Base-by-base conservation (phyloP, 805 yeast species). In the Jamesozyma jinghongensis region DNA sequence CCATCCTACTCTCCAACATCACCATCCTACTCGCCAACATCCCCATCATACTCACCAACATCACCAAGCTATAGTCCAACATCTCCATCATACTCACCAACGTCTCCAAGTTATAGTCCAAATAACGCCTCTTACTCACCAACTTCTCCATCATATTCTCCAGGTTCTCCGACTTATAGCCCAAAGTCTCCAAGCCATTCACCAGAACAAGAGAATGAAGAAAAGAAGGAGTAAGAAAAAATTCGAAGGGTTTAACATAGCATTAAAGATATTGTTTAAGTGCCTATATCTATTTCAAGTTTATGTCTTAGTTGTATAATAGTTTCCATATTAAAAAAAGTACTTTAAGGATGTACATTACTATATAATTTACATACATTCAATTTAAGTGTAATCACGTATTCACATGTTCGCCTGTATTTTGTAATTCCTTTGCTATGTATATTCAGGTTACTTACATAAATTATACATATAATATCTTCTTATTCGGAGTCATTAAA, bases 11-110 rank as follows among this genome's bases (percentile, higher is more conserved):
- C 76, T 0, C 86, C 85, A 38, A 77, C 84, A 2, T 74, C 81
- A 1, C 88, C 76, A 55, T 62, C 52, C 2, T 87, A 86, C 63
- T 71, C 82, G 1, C 95, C 96, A 40, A 85, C 92, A 1, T 77
- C 85, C 5, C 90, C 92, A 50, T 48, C 63, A 3, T 76, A 76
- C 53, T 62, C 71, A 0, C 81, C 81, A 42, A 69, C 72, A 0
- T 67, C 72, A 1, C 73, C 73, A 50, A 54, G 70, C 3, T 81
- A 80, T 57, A 66, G 74, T 8, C 87, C 87, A 32, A 77, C 82
- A 0, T 73, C 79, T 2, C 84, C 85, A 50, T 48, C 63, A 2
- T 76, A 76, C 53, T 62, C 71, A 0, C 81, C 81, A 42, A 69
- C 71, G 0, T 67, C 71, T 1, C 71, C 73, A 48, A 54, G 71